A percentile compares a stretch with the other conserved stretches of the same genome.
Evolutionary conservation across 345 rosid species (phyloP).

Genomic region (Lenwebbia sp.): DNA sequence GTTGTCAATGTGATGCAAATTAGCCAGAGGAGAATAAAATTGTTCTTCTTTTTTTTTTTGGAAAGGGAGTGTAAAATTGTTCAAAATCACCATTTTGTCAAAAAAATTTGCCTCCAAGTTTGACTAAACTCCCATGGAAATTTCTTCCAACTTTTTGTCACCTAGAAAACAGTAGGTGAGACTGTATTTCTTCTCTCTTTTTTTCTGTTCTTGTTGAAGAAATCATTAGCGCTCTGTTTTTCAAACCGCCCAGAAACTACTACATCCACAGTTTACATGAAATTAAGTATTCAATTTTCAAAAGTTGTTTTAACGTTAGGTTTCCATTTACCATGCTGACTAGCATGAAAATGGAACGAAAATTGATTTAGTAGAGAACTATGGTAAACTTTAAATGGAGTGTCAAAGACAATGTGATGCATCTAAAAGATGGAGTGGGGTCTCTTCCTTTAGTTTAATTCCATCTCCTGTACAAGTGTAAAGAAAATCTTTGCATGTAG

Average conservation of each 20-base stretch:
- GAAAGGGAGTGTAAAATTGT: too few species aligned
- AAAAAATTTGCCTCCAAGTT: not conserved
- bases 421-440: not conserved
- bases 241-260: not conserved
- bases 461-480: not conserved
- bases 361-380: not conserved
- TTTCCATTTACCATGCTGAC: not conserved
- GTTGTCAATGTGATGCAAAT: not conserved
- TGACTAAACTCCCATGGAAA: not conserved
- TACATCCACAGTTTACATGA: not conserved
- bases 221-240: not conserved
- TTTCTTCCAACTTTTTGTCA: not conserved
- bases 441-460: not conserved
- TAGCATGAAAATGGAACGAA: not conserved
- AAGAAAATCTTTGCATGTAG: not conserved
- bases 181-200: not conserved
- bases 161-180: not conserved
- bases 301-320: not conserved
- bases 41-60: too few species aligned
- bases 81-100: not conserved
- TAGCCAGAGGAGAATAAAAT: not conserved
- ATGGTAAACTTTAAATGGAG: not conserved
- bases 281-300: not conserved
- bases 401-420: not conserved
- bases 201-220: not conserved